Evolutionary conservation across 371 early-diverging fungal genomes (phyloP), one percentile per base, ranked within the genome.

Genomic region (Funneliformis caledonium): DNA sequence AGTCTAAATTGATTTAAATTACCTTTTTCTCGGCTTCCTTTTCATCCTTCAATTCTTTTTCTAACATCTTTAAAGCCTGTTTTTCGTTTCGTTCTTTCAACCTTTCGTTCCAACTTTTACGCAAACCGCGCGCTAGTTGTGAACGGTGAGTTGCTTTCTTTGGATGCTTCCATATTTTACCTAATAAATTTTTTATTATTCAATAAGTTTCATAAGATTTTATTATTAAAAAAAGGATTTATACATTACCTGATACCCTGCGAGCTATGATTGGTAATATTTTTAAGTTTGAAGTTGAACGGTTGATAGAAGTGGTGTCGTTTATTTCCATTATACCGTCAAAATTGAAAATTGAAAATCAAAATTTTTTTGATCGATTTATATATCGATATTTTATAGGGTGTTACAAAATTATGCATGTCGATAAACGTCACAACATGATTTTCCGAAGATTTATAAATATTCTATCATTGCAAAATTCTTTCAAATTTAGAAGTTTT

Each of bases 41-140:
- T 67, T 76, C 69, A 4, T 74, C 76, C 43, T 81, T 81, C 43
- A 81, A 42, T 76, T 81, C 76, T 16, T 81, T 74, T 81, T 81
- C 76, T 42, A 81, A 26, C 14, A 52, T n/a, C 43, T 81, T 81
- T 26, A 81, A 45, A 22, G 81, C 76, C n/a, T 75, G 42, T 52
- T n/a, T 50, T 76, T 64, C 76, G 1, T 65, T 42, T 48, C 76
- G 67, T 43, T 81, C 76, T 56, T 75, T 56, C 12, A 75, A 10
- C 5, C 76, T 62, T 43, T 65, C 47, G 11, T 43, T 43, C 81
- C 81, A 81, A 52, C n/a, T 75, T 68, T 81, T 73, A 16, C 73
- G 73, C 16, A 81, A 60, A 59, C 33, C 16, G n/a, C 16, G 33
- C 31, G 81, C 45, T 22, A 81, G 26, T 75, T 81, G 81, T 52